A percentile compares a stretch with the other conserved stretches of the same genome.
Evolutionary conservation across 495 filamentous ascomycete species (phyloP).

Genomic region (Mytilinidion resinicola): DNA sequence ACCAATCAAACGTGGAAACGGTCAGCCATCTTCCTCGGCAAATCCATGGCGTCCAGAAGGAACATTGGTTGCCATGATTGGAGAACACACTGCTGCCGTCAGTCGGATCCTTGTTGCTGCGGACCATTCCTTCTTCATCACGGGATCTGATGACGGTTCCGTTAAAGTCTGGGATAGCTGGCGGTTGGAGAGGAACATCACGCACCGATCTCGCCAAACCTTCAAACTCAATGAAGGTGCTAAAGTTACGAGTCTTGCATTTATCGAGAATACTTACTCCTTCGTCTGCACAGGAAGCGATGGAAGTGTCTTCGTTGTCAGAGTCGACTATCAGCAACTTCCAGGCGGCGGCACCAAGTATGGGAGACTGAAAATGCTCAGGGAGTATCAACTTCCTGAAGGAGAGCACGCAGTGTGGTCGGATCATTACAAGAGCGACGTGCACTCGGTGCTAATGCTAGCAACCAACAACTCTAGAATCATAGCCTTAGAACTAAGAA

Average conservation of each 20-base stretch:
- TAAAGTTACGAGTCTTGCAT: slow-evolving; percentile 73
- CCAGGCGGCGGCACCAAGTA: slow-evolving; percentile 48
- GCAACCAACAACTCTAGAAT: slow-evolving; percentile 82
- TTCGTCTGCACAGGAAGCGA: slow-evolving; percentile 87
- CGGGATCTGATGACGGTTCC: slow-evolving; percentile 83
- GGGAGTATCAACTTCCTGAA: slow-evolving; percentile 70
- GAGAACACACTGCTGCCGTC: slow-evolving; percentile 77
- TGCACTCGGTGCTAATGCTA: slow-evolving; percentile 70
- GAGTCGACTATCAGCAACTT: slow-evolving; percentile 60
- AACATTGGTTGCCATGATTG: slow-evolving; percentile 74
- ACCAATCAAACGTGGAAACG: slow-evolving; percentile 53
- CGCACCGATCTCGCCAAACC: slow-evolving; percentile 80
- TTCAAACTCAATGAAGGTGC: slow-evolving; percentile 64
- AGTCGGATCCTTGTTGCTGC: slow-evolving; percentile 78
- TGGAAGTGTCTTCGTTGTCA: slow-evolving; percentile 83
- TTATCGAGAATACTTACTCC: slow-evolving; percentile 89
- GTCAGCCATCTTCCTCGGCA: slow-evolving; percentile 34
- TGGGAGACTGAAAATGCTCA: slow-evolving; percentile 65
- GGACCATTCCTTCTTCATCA: slow-evolving; percentile 93
- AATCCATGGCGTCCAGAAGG: slow-evolving; percentile 80
- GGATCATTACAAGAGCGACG: slow-evolving; percentile 82
- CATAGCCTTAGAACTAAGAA: slow-evolving; percentile 78
- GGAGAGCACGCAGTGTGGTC: slow-evolving; percentile 82
- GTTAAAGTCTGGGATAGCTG: slow-evolving; percentile 93
- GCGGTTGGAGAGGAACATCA: slow-evolving; percentile 81